Evolutionary conservation across 2,329 filamentous ascomycete species (phyloP), one percentile per base, ranked within the genome.

Genomic region (Diaporthe caulivora): DNA sequence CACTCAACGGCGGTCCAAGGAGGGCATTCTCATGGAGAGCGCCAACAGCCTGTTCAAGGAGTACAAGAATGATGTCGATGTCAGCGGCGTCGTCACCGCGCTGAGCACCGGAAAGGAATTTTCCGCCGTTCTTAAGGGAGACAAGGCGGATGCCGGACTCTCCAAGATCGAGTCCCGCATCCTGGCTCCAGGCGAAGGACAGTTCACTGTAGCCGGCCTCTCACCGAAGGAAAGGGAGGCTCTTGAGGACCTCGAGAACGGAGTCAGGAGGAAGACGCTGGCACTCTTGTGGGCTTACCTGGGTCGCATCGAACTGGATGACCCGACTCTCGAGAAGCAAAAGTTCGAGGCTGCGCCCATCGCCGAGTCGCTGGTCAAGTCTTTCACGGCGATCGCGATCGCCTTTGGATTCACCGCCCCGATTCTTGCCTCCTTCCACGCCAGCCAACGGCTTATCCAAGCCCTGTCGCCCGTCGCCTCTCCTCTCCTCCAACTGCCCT

Each of bases 261-360:
- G 92, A 51, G 89, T 91, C 31, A 92, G 94, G 77, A 90, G 97
- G 80, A 98, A 98, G 87, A 92, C 95, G 10, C 87, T 98, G 57
- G 94, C 93, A 67, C 88, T 99, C 72, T 87, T 99, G 21, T 99
- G 97, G 97, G 95, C 97, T 54, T 98, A 99, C 82, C 90, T 98
- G 62, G 94, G 94, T 75, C 93, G 97, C 60, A 87, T 97, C 71
- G 94, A 98, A 79, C 89, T 99, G 31, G 92, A 93, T 55, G 95
- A 98, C 79, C 83, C 89, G 70, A 87, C 89, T 42, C 87, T 98
- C 70, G 93, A 97, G 79, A 92, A 92, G 81, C 92, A 95, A 82
- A 99, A 98, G 86, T 95, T 93, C 81, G 93, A 97, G 82, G 91
- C 97, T 75, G 95, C 94, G 26, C 95, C 96, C 24, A 93, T 97